Percentiles rank a stretch among this genome's conserved stretches.
These are phyloP conservation scores for Nakaseomyces uthaithaninus DNA, from an alignment of 1,139 yeast genomes.

Conservation along the genomic window DNA sequence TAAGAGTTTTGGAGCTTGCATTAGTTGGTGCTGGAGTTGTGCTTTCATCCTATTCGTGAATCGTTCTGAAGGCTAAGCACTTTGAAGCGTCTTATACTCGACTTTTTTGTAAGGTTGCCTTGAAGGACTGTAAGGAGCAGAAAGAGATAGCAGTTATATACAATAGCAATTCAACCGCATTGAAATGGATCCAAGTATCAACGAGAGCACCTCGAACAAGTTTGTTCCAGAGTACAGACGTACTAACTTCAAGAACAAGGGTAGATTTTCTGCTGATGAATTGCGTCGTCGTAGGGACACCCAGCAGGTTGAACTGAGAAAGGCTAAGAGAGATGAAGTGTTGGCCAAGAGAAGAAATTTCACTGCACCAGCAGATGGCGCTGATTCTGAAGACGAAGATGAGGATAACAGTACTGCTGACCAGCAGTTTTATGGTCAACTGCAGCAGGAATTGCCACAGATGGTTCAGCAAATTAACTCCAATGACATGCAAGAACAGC, in stretches of 20 bases:
- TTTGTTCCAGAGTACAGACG: constrained; percentile 97
- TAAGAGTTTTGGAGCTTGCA: no score
- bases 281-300: constrained; percentile 96
- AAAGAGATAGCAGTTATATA: no score
- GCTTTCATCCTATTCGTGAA: no score
- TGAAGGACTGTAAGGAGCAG: no score
- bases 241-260: constrained; percentile 90
- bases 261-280: constrained; percentile 91
- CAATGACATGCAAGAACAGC: constrained; percentile 68
- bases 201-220: constrained; percentile 64
- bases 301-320: constrained; percentile 92
- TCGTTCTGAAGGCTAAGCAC: no score
- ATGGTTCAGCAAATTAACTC: constrained; percentile 80
- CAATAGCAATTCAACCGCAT: no score
- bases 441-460: constrained; percentile 71
- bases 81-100: no score
- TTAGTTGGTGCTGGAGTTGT: no score
- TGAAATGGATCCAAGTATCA: constrained; percentile 5
- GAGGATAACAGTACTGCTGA: constrained; percentile 41
- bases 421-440: constrained; percentile 37
- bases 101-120: no score
- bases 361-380: constrained; percentile 41
- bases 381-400: constrained; percentile 31
- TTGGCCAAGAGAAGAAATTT: constrained; percentile 87
- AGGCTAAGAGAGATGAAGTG: constrained; percentile 93